Conservation (phyloP, 2,329 filamentous ascomycete species). For the Xylariaceae sp. region DNA sequence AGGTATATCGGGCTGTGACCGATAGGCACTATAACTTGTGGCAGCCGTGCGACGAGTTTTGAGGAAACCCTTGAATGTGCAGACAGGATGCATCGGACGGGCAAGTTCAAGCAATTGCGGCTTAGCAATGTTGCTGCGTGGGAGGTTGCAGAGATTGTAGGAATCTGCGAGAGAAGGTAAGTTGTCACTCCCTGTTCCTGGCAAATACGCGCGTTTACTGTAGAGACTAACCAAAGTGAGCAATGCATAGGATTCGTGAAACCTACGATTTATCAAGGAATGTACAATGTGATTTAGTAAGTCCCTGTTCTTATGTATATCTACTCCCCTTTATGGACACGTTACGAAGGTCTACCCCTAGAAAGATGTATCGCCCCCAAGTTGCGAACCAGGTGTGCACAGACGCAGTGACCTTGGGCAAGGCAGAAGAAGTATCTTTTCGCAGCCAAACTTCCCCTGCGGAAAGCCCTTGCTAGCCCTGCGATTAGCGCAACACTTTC, state of each 20-base stretch:
- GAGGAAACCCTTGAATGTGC: constrained; percentile 44
- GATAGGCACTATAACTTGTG: too few relatives aligned
- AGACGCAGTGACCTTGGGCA: too few relatives aligned
- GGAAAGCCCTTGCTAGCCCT: too few relatives aligned
- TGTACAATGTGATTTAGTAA: constrained; percentile 5
- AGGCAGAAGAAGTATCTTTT: too few relatives aligned
- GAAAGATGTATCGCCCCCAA: neutral
- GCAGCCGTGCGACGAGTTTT: constrained; percentile 39
- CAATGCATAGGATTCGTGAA: neutral
- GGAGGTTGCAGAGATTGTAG: constrained; percentile 45
- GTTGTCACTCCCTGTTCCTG: constrained; percentile 33
- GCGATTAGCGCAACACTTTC: too few relatives aligned
- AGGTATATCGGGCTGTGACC: too few relatives aligned
- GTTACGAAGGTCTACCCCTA: neutral
- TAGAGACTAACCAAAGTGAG: neutral
- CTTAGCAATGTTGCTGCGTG: constrained; percentile 43
- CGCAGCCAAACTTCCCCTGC: too few relatives aligned
- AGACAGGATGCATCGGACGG: constrained; percentile 41
- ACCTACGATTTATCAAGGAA: constrained; percentile 45
- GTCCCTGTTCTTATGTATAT: neutral
- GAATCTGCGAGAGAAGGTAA: constrained; percentile 40
- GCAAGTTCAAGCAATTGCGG: constrained; percentile 42
- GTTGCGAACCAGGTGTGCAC: too few relatives aligned
- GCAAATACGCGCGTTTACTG: neutral
- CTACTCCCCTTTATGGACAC: neutral